These are phyloP conservation scores for Yamadazyma buinensis DNA, from an alignment of 1,139 yeast genomes.

Conservation along the genomic window DNA sequence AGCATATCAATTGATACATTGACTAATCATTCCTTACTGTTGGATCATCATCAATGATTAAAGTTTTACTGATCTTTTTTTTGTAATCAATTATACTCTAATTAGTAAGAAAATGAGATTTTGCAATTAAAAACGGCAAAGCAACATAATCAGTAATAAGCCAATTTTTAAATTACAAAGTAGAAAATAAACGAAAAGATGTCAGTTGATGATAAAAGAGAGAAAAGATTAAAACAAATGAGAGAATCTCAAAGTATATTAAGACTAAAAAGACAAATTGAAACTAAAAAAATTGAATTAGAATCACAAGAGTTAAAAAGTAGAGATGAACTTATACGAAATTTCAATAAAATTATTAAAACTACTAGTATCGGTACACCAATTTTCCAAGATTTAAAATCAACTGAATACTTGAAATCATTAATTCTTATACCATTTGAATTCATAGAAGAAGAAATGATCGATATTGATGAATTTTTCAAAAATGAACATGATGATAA, in stretches of 20 bases:
- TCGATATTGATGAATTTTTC: background rate
- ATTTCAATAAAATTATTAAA: background rate
- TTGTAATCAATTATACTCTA: no score
- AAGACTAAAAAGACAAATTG: background rate
- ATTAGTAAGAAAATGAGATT: no score
- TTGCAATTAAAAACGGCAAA: no score
- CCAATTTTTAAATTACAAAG: no score
- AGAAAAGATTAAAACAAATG: conserved; percentile 1
- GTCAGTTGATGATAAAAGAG: background rate
- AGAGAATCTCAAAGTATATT: background rate
- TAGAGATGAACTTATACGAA: background rate
- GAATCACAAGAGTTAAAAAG: background rate
- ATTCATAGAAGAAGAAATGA: background rate
- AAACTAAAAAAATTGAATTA: background rate
- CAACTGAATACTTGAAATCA: background rate
- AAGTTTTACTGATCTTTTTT: no score
- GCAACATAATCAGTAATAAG: no score
- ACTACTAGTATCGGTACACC: no score
- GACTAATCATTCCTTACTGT: no score
- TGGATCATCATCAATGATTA: no score
- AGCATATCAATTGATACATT: no score
- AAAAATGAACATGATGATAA: no score
- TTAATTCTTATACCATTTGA: background rate
- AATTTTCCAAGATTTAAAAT: background rate
- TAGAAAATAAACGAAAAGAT: no score